These are phyloP conservation scores for Fistulina hepatica DNA, from an alignment of 1,284 basidiomycete genomes.

Conservation along the genomic window DNA sequence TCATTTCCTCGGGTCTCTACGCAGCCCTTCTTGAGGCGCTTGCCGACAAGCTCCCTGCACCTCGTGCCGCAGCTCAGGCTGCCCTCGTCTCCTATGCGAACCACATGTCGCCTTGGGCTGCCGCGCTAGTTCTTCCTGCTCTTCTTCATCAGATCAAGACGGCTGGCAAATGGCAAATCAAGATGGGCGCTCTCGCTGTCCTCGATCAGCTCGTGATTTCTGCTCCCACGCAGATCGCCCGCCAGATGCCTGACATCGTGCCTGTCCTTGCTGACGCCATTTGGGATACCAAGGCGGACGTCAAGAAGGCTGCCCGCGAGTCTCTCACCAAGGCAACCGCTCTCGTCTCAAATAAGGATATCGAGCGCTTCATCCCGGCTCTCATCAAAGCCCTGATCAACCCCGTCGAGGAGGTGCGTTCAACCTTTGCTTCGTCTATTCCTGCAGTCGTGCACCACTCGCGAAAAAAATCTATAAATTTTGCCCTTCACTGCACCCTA, in stretches of 20 bases:
- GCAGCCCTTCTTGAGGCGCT: conserved; percentile 82
- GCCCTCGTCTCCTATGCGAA: conserved; percentile 76
- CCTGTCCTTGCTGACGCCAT: conserved; percentile 94
- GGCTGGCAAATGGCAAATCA: conserved; percentile 99
- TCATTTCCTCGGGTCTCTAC: conserved; percentile 80
- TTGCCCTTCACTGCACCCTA: too few relatives aligned
- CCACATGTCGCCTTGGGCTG: conserved; percentile 86
- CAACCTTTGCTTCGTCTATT: too few relatives aligned
- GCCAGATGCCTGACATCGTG: conserved; percentile 92
- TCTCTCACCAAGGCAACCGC: conserved; percentile 90
- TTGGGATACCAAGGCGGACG: conserved; percentile 99
- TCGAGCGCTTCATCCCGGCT: conserved; percentile 96
- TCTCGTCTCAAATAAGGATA: conserved; percentile 98
- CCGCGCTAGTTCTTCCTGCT: conserved; percentile 76
- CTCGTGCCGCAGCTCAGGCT: conserved; percentile 75
- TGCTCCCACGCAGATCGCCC: conserved; percentile 79
- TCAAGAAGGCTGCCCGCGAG: conserved; percentile 97
- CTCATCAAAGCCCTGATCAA: conserved; percentile 97
- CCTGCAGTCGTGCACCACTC: too few relatives aligned
- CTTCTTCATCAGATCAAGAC: conserved; percentile 93
- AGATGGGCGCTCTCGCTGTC: conserved; percentile 79
- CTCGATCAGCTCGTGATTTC: conserved; percentile 87
- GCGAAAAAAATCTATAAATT: too few relatives aligned
- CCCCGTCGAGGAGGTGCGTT: conserved; percentile 99
- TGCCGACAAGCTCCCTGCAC: conserved; percentile 85